Evolutionary conservation across 352 stramenopile species (phyloP).

Genomic region (Globisporangium paddicum): DNA sequence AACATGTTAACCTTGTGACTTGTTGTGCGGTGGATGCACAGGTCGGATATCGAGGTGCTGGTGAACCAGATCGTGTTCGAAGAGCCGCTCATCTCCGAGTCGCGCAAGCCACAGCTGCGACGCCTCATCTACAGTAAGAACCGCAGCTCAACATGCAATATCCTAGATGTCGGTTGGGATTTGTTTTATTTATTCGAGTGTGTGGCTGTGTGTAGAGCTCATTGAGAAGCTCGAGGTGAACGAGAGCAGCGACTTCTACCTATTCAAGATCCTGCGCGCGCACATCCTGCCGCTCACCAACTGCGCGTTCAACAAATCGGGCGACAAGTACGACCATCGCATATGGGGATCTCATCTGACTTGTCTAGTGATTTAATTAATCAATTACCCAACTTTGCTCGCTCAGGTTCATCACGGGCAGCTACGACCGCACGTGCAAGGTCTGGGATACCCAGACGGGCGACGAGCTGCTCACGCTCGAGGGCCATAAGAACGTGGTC

Average conservation of each 20-base stretch:
- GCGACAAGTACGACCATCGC: constrained; percentile 77
- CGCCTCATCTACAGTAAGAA: constrained; percentile 91
- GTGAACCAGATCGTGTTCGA: constrained; percentile 96
- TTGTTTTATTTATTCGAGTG: not conserved
- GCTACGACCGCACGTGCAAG: constrained; percentile 94
- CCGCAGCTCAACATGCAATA: not conserved
- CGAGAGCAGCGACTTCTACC: constrained; percentile 94
- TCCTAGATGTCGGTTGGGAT: not conserved
- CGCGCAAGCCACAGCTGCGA: constrained; percentile 91
- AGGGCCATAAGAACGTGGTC: constrained; percentile 95
- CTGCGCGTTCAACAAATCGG: constrained; percentile 96
- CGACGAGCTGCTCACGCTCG: constrained; percentile 91
- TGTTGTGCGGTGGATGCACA: constrained; percentile 15
- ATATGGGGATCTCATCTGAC: not conserved
- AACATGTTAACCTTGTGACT: not conserved
- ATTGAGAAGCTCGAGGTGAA: constrained; percentile 95
- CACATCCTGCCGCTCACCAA: constrained; percentile 96
- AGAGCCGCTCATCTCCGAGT: constrained; percentile 92
- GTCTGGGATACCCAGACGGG: constrained; percentile 95
- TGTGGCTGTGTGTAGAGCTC: constrained; percentile 53
- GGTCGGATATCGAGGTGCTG: constrained; percentile 91
- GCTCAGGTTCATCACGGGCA: constrained; percentile 92
- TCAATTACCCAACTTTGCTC: not conserved
- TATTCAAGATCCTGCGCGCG: constrained; percentile 95
- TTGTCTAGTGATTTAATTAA: no score